Evolutionary conservation across 805 yeast species (phyloP).

Genomic region (Wickerhamiella brachini): DNA sequence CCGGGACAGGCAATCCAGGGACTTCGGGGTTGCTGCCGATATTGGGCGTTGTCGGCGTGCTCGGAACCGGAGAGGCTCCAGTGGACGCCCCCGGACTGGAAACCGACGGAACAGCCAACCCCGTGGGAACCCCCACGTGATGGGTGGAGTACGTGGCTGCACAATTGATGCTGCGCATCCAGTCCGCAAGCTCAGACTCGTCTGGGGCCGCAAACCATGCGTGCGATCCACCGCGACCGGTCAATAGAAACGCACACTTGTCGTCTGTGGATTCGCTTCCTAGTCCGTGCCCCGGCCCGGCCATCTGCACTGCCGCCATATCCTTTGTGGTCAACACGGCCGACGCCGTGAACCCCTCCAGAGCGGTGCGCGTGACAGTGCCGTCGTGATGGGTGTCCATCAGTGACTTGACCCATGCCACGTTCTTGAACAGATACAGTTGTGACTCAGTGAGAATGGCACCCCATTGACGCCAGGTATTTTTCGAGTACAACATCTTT

Average conservation of each 20-base stretch:
- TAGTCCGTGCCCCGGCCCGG: not conserved
- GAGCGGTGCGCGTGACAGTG: constrained; percentile 21
- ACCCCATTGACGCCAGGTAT: constrained; percentile 30
- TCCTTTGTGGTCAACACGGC: constrained; percentile 27
- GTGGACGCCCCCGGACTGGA: too few species aligned
- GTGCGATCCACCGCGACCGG: constrained; percentile 21
- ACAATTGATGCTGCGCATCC: constrained; percentile 46
- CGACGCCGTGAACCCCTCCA: constrained; percentile 28
- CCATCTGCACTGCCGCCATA: constrained; percentile 27
- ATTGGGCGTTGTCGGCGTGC: not conserved
- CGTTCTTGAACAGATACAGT: constrained; percentile 29
- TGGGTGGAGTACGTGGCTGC: constrained; percentile 33
- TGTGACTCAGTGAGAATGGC: constrained; percentile 29
- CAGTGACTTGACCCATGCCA: constrained; percentile 23
- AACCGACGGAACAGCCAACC: too few species aligned
- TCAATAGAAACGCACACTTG: constrained; percentile 20
- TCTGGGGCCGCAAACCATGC: constrained; percentile 31
- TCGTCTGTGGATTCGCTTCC: constrained; percentile 6
- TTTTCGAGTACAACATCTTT: constrained; percentile 20
- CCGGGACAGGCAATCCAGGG: too few species aligned
- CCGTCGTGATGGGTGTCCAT: constrained; percentile 9
- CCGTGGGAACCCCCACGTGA: not conserved
- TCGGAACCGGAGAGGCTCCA: not conserved
- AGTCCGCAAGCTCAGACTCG: constrained; percentile 36
- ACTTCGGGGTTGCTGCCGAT: not conserved